phyloP scores from a whole-genome alignment of 495 filamentous ascomycete genomes.

The Aspergillus egyptiacus region DNA sequence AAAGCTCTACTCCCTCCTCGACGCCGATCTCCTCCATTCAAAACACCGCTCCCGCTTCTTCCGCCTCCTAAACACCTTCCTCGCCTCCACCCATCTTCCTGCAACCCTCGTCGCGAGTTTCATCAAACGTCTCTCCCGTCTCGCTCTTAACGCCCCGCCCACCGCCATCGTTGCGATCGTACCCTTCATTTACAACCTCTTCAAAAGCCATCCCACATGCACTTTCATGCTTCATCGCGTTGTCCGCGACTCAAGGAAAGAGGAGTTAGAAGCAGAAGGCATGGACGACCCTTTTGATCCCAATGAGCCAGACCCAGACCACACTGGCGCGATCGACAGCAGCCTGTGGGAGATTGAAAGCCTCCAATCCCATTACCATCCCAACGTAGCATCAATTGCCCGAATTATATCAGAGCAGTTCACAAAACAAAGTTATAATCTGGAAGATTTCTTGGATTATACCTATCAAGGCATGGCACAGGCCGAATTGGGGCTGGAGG shows the following conservation, averaged over 20 bases:
- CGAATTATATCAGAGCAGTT: conserved; percentile 96
- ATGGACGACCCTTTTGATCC: conserved; percentile 75
- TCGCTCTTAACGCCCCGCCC: conserved; percentile 79
- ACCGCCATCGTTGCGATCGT: conserved; percentile 80
- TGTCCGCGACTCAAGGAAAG: conserved; percentile 49
- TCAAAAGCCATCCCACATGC: conserved; percentile 82
- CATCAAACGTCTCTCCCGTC: conserved; percentile 81
- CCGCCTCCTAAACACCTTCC: conserved; percentile 84
- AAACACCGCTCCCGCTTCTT: conserved; percentile 92
- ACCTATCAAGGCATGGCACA: conserved; percentile 84
- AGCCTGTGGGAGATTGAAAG: conserved; percentile 91
- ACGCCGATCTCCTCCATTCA: conserved; percentile 80
- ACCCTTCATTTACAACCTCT: conserved; percentile 91
- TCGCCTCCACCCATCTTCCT: conserved; percentile 89
- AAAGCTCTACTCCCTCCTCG: conserved; percentile 87
- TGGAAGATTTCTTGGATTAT: conserved; percentile 96
- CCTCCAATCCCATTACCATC: conserved; percentile 90
- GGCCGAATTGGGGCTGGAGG: conserved; percentile 58
- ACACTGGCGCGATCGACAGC: conserved; percentile 82
- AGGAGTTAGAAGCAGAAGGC: conserved; percentile 56
- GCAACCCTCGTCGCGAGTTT: conserved; percentile 88
- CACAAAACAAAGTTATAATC: conserved; percentile 84
- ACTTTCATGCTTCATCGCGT: conserved; percentile 94
- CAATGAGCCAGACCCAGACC: conserved; percentile 71
- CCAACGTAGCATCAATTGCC: conserved; percentile 89